These are phyloP conservation scores for Seiridium cupressi DNA, from an alignment of 2,329 filamentous ascomycete genomes.

Conservation along the genomic window DNA sequence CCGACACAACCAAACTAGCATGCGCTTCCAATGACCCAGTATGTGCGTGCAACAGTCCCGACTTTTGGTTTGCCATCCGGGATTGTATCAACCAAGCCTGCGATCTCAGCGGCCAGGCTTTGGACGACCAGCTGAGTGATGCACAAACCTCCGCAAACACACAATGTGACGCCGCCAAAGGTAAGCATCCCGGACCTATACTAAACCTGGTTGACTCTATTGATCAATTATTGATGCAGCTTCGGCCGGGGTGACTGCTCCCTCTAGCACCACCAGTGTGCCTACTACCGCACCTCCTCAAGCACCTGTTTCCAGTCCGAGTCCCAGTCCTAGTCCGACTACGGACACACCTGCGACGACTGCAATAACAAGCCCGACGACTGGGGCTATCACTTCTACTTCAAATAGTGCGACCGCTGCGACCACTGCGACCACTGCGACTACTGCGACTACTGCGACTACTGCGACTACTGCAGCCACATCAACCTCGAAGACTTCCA, in stretches of 20 bases:
- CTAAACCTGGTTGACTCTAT: background rate
- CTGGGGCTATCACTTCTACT: background rate
- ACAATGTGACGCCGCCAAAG: background rate
- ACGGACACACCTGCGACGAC: background rate
- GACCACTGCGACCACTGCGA: background rate
- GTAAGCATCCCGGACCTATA: background rate
- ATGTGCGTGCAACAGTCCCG: conserved; percentile 6
- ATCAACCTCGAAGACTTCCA: background rate
- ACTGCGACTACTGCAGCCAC: background rate
- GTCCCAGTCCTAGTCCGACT: background rate
- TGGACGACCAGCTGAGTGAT: background rate
- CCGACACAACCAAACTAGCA: conserved; percentile 5
- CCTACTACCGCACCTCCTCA: background rate
- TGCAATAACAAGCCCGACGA: background rate
- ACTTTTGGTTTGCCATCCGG: conserved; percentile 8
- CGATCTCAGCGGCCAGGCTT: background rate
- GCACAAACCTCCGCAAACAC: background rate
- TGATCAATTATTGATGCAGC: conserved; percentile 8
- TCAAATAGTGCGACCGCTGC: background rate
- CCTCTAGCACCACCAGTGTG: background rate
- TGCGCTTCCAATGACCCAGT: conserved; percentile 6
- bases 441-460: background rate
- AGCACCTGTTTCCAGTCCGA: background rate
- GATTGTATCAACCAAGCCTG: conserved; percentile 13
- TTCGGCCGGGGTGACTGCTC: background rate